Evolutionary conservation across 2,329 filamentous ascomycete species (phyloP).

Genomic region (Diplocarpon rosae): DNA sequence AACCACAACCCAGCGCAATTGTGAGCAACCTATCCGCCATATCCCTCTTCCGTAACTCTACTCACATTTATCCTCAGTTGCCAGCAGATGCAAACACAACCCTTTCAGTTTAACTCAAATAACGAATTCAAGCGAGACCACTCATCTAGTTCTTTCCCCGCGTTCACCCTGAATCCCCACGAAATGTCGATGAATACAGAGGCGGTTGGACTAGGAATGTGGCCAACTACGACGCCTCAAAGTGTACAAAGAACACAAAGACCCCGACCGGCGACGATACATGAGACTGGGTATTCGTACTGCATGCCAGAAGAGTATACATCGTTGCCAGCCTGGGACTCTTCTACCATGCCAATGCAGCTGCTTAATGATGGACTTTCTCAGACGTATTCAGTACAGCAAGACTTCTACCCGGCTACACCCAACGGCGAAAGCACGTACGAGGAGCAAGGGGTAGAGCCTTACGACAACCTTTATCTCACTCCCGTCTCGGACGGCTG

Average conservation of each 20-base stretch:
- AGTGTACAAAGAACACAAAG: slow-evolving; percentile 31
- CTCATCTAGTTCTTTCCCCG: slow-evolving; percentile 33
- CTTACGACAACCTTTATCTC: slow-evolving; percentile 14
- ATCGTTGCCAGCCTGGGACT: slow-evolving; percentile 45
- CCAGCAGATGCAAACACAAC: slow-evolving; percentile 38
- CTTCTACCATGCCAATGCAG: slow-evolving; percentile 39
- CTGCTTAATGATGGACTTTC: slow-evolving; percentile 34
- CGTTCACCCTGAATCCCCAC: slow-evolving; percentile 40
- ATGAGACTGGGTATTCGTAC: slow-evolving; percentile 48
- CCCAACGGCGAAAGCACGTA: slow-evolving; percentile 39
- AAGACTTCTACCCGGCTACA: slow-evolving; percentile 43
- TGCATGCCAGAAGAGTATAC: slow-evolving; percentile 43
- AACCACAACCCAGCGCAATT: slow-evolving; percentile 40
- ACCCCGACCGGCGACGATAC: slow-evolving; percentile 46
- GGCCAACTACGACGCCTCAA: slow-evolving; percentile 43
- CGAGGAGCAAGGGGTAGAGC: slow-evolving; percentile 11
- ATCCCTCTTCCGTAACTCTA: slow-evolving; percentile 20
- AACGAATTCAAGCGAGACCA: slow-evolving; percentile 38
- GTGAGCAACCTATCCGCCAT: slow-evolving; percentile 32
- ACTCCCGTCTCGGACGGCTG: slow-evolving; percentile 32
- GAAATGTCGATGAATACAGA: slow-evolving; percentile 40
- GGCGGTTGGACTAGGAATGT: slow-evolving; percentile 37
- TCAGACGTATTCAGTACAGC: slow-evolving; percentile 45
- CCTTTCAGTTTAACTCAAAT: slow-evolving; percentile 39
- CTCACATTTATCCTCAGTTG: slow-evolving; percentile 34